Evolutionary conservation across 2,329 filamentous ascomycete genomes (phyloP).

Genomic region (Chalara sp.): DNA sequence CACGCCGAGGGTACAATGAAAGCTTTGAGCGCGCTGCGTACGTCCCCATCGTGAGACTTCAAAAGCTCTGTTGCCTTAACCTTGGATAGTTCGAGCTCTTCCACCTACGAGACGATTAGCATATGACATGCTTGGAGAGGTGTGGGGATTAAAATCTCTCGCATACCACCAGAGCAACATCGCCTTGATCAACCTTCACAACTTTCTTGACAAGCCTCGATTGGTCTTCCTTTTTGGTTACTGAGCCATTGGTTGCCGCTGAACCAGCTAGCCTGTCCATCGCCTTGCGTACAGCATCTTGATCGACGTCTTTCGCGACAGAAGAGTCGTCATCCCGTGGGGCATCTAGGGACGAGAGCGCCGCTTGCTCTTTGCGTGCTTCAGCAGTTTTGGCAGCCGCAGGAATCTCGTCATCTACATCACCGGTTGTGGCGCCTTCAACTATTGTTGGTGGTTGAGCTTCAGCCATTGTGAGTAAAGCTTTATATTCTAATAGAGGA

Average conservation of each 20-base stretch:
- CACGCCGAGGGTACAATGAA: slow-evolving; percentile 35
- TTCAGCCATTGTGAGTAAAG: slow-evolving; percentile 45
- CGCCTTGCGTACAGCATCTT: slow-evolving; percentile 67
- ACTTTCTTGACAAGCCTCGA: slow-evolving; percentile 47
- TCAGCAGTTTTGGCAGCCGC: slow-evolving; percentile 58
- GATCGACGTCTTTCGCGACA: slow-evolving; percentile 43
- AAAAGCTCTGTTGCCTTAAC: slow-evolving; percentile 68
- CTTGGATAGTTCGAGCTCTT: slow-evolving; percentile 67
- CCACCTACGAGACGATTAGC: slow-evolving; percentile 39
- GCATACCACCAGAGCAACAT: slow-evolving; percentile 63
- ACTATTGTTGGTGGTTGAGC: slow-evolving; percentile 51
- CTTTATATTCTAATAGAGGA: background rate
- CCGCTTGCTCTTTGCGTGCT: slow-evolving; percentile 70
- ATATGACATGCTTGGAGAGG: background rate
- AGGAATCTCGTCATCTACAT: slow-evolving; percentile 49
- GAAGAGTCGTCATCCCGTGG: slow-evolving; percentile 40
- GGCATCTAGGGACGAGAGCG: slow-evolving; percentile 61
- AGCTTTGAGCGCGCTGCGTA: slow-evolving; percentile 58
- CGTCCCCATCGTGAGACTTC: slow-evolving; percentile 63
- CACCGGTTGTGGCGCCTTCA: slow-evolving; percentile 53
- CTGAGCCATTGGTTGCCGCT: slow-evolving; percentile 21
- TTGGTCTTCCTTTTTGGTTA: slow-evolving; percentile 36
- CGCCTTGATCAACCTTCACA: slow-evolving; percentile 67
- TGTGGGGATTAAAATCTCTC: background rate
- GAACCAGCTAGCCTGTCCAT: slow-evolving; percentile 54